A percentile compares a stretch with the other conserved stretches of the same genome.
Conservation (phyloP, 306 rosid genomes). For the Echinosophora koreensis region DNA sequence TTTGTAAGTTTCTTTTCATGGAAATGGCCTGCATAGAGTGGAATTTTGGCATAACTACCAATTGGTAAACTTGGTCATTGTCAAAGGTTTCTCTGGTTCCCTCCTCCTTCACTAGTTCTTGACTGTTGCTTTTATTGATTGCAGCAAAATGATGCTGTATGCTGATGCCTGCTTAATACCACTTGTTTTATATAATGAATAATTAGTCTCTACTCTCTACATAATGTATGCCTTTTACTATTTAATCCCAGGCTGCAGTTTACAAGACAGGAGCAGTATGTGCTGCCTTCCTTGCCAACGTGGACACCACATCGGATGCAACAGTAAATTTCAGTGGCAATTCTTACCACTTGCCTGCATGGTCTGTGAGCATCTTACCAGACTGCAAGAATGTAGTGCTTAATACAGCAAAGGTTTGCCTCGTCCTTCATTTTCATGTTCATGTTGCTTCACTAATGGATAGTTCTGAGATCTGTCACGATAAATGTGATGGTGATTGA, state of each 20-base stretch:
- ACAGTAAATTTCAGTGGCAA: conserved; percentile 83
- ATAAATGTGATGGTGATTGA: neutral
- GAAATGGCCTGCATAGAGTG: neutral
- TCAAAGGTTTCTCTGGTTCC: neutral
- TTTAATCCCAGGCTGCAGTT: conserved; percentile 76
- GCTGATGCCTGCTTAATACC: conserved; percentile 19
- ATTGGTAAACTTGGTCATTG: neutral
- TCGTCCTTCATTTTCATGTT: conserved; percentile 38
- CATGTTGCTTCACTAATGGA: conserved; percentile 12
- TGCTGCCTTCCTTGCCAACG: conserved; percentile 92
- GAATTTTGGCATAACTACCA: neutral
- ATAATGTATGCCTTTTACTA: conserved; percentile 29
- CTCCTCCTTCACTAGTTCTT: conserved; percentile 7
- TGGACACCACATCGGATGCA: conserved; percentile 68
- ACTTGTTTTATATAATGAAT: conserved; percentile 19
- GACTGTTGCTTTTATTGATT: conserved; percentile 6
- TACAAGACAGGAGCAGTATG: conserved; percentile 79
- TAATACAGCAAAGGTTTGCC: conserved; percentile 94
- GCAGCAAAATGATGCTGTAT: conserved; percentile 20
- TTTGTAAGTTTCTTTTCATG: neutral
- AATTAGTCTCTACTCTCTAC: conserved; percentile 14
- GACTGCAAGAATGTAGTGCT: conserved; percentile 96
- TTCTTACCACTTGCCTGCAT: conserved; percentile 87
- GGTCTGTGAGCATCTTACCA: conserved; percentile 99
- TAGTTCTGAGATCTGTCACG: neutral